Evolutionary conservation across 441 rosid genomes (phyloP).

Genomic region (Omphalea diandra): DNA sequence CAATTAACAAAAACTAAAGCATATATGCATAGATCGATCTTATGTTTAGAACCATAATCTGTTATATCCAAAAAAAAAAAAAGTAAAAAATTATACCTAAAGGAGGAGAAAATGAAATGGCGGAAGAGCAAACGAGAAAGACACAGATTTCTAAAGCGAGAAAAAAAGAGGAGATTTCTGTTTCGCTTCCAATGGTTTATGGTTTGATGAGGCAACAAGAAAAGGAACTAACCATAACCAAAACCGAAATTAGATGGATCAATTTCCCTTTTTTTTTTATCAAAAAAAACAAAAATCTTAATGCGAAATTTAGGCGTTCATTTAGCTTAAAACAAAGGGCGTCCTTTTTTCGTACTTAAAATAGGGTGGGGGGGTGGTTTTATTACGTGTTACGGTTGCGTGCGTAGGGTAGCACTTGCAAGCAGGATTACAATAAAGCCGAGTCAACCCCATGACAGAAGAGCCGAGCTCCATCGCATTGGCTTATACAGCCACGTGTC

Average conservation of each 20-base stretch:
- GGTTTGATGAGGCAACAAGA: not conserved
- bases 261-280: no score
- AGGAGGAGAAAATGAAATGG: slow-evolving; percentile 4
- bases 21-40: slow-evolving; percentile 27
- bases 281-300: not conserved
- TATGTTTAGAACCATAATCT: not conserved
- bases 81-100: not conserved
- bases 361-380: slow-evolving; percentile 12
- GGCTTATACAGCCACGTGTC: slow-evolving; percentile 45
- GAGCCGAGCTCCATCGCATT: no score
- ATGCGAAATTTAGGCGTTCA: not conserved
- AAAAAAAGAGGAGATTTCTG: slow-evolving; percentile 18
- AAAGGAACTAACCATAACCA: not conserved
- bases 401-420: no score
- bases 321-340: slow-evolving; percentile 4
- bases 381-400: slow-evolving; percentile 17
- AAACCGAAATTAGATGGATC: no score
- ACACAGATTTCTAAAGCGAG: slow-evolving; percentile 28
- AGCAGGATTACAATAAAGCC: slow-evolving; percentile 12
- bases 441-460: slow-evolving; percentile 42
- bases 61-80: not conserved
- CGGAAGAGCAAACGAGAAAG: slow-evolving; percentile 1
- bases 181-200: not conserved
- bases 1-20: not conserved
- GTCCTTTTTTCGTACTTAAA: slow-evolving; percentile 13